A percentile compares a stretch with the other conserved stretches of the same genome.
Evolutionary conservation across 352 stramenopile genomes (phyloP).

Genomic region (Blastocystis sp.): DNA sequence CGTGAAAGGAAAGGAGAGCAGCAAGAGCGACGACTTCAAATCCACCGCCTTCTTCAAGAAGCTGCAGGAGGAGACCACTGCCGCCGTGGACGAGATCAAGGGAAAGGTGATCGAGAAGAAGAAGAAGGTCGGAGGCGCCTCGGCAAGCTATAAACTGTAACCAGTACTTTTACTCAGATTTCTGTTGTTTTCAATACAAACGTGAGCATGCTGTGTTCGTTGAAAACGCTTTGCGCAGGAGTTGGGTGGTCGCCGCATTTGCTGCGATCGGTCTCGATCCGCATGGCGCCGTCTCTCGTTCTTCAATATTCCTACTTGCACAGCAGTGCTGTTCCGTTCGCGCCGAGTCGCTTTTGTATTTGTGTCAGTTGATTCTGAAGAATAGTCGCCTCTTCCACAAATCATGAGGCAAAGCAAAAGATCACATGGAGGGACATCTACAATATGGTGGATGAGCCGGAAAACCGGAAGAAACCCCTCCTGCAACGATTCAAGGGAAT

Average conservation of each 20-base stretch:
- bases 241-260: not conserved
- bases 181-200: too few relatives aligned
- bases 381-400: not conserved
- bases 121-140: not conserved
- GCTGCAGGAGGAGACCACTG: not conserved
- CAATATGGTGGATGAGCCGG: slow-evolving; percentile 16
- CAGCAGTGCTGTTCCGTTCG: not conserved
- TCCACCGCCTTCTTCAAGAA: slow-evolving; percentile 52
- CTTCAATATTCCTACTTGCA: not conserved
- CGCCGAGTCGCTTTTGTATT: not conserved
- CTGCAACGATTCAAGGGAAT: not conserved
- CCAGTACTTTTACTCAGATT: too few relatives aligned
- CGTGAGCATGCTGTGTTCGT: too few relatives aligned
- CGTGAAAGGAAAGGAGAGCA: not conserved
- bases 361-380: not conserved
- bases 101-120: not conserved
- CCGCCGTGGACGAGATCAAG: not conserved
- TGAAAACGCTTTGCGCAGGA: not conserved
- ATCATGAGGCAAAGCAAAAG: not conserved
- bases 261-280: not conserved
- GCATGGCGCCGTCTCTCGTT: not conserved
- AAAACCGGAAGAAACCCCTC: slow-evolving; percentile 3
- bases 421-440: slow-evolving; percentile 36
- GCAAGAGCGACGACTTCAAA: slow-evolving; percentile 43
- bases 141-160: not conserved